A percentile compares a stretch with the other conserved stretches of the same genome.
Evolutionary conservation across 495 filamentous ascomycete species (phyloP).

Genomic region (Trichoderma gamsii): DNA sequence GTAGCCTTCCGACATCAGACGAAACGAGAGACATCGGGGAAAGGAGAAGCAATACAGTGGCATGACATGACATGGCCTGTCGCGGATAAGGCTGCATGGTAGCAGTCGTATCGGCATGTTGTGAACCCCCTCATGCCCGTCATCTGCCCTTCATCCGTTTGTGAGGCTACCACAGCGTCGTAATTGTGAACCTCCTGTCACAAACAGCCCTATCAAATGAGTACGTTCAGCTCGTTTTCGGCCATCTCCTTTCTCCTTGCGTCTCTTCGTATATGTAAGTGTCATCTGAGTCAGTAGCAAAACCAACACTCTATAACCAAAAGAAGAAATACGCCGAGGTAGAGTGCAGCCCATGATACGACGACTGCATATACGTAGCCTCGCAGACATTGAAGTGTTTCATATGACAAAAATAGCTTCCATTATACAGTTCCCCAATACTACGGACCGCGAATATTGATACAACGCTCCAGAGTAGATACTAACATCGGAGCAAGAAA

Average conservation of each 20-base stretch:
- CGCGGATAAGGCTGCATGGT: not conserved
- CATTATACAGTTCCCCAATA: not conserved
- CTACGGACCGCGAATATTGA: not conserved
- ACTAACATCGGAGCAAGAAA: not conserved
- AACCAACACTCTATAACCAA: too few species aligned
- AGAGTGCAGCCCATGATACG: not conserved
- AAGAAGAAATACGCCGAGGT: too few species aligned
- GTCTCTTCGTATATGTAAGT: not conserved
- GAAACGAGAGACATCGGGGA: not conserved
- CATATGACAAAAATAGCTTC: not conserved
- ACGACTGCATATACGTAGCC: not conserved
- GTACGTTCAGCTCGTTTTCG: not conserved
- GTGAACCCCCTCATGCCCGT: not conserved
- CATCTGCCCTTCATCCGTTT: not conserved
- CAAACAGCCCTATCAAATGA: not conserved
- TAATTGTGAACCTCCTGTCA: not conserved
- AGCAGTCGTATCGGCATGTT: not conserved
- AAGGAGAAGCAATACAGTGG: not conserved
- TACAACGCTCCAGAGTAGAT: not conserved
- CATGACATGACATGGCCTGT: not conserved
- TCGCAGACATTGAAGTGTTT: not conserved
- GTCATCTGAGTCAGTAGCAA: too few species aligned
- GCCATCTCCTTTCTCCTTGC: not conserved
- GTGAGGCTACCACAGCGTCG: not conserved
- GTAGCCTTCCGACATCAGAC: not conserved